Percentiles rank a stretch among this genome's conserved stretches.
Conservation (phyloP, 73 alveolate genomes). For the Symbiodinium natans region DNA sequence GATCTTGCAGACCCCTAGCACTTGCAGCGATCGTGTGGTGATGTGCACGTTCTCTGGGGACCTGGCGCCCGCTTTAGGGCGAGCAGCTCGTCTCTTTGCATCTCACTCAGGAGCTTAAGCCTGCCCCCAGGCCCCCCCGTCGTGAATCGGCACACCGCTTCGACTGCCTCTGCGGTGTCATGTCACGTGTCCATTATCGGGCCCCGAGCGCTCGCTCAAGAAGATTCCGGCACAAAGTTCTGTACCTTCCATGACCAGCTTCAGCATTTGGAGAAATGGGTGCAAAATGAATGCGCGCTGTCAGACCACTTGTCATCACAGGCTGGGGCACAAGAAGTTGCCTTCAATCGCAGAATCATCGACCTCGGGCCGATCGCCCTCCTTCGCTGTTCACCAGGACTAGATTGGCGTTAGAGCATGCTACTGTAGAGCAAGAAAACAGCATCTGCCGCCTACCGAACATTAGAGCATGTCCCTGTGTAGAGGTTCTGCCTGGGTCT, state of each 20-base stretch:
- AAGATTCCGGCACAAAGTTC: conserved; percentile 40
- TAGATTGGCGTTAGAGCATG: no score
- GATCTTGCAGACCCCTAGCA: not conserved
- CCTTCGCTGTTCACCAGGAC: no score
- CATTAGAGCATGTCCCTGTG: no score
- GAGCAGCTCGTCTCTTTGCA: conserved; percentile 57
- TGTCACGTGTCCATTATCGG: no score
- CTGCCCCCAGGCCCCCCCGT: not conserved
- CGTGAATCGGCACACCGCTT: no score
- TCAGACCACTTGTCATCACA: no score
- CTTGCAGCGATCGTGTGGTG: not conserved
- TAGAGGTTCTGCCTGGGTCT: no score
- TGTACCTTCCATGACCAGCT: conserved; percentile 30
- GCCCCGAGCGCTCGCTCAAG: conserved; percentile 48
- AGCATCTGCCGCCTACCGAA: no score
- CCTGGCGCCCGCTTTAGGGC: conserved; percentile 47
- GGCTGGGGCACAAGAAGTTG: conserved; percentile 13
- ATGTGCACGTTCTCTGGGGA: not conserved
- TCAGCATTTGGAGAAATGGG: no score
- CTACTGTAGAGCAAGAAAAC: no score
- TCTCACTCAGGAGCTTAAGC: conserved; percentile 39
- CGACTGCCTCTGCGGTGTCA: no score
- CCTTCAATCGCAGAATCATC: conserved; percentile 9
- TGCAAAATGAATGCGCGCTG: no score
- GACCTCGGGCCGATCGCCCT: not conserved